Base-by-base conservation (phyloP, 2,329 filamentous ascomycete genomes). In the Diaporthe eres region DNA sequence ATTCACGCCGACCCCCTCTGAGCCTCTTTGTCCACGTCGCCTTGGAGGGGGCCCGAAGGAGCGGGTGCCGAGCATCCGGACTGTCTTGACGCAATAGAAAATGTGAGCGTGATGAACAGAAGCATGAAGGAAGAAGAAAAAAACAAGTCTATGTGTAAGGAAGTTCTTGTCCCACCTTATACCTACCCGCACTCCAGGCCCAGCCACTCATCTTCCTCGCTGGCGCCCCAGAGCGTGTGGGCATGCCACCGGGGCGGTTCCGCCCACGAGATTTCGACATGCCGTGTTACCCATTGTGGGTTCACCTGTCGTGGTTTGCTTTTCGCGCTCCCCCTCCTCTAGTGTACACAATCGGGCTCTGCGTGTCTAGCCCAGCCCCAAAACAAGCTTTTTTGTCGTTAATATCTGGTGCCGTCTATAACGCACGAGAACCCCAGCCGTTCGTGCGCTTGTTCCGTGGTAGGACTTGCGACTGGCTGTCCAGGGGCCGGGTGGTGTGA, bases 41-140 rank as follows among this genome's bases (percentile, higher is more conserved):
- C 65, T 7, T 49, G 61, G 39, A 67, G 42, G 42, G 39, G 60
- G 39, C 12, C 61, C 17, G 22, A 51, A 5, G 37, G 63, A 15
- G 19, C 44, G 47, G 63, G 63, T 68, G 49, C 65, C 65, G 65
- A 70, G 65, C 49, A 70, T 70, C 65, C 65, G 65, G 49, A 55
- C 42, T 51, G 22, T 51, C 22, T 68, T 70, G 65, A 55, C 65
- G 47, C 49, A 70, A 55, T 47, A 7, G 34, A 55, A 70, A 25
- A 39, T n/a, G 22, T 39, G 37, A 17, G n/a, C 28, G 60, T 39
- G 39, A 39, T 39, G 39, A 39, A 47, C 15, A 47, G 60, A 47
- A 65, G 15, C 39, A 53, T 17, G 22, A 51, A 51, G 47, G 47
- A 25, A 42, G 6, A 15, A 13, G 22, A 22, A 5, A n/a, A 37